These are phyloP conservation scores for Globisporangium middletonii DNA, from an alignment of 352 stramenopile species.

Conservation along the genomic window DNA sequence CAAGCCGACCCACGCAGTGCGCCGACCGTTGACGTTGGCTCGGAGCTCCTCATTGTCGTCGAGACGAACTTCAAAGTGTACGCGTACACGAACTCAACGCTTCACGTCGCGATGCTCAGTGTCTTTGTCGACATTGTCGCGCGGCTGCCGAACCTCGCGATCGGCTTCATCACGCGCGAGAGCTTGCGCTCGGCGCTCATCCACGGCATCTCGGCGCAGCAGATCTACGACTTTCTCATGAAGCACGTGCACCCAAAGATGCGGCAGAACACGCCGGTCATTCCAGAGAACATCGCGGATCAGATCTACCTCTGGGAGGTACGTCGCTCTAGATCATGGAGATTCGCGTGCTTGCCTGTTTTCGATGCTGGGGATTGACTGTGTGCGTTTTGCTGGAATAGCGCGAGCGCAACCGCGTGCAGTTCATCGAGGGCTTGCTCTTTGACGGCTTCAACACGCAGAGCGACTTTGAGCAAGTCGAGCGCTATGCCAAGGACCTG, in stretches of 20 bases:
- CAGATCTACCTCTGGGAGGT: slow-evolving; percentile 90
- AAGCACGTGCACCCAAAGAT: slow-evolving; percentile 85
- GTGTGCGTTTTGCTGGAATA: not conserved
- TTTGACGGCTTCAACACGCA: slow-evolving; percentile 85
- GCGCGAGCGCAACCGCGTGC: slow-evolving; percentile 84
- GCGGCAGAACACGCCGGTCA: slow-evolving; percentile 60
- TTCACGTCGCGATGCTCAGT: slow-evolving; percentile 91
- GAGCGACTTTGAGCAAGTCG: slow-evolving; percentile 79
- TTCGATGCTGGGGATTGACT: too few relatives aligned
- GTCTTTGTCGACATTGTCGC: slow-evolving; percentile 90
- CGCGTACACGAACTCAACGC: slow-evolving; percentile 84
- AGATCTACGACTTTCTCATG: slow-evolving; percentile 91
- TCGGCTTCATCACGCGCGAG: slow-evolving; percentile 88
- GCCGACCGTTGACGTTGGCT: slow-evolving; percentile 27
- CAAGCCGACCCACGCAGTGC: slow-evolving; percentile 32
- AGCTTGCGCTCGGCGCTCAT: slow-evolving; percentile 86
- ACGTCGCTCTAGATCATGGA: slow-evolving; percentile 8
- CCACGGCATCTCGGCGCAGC: slow-evolving; percentile 86
- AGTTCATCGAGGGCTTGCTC: slow-evolving; percentile 76
- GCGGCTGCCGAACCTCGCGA: slow-evolving; percentile 87
- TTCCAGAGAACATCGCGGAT: slow-evolving; percentile 88
- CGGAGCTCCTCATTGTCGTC: slow-evolving; percentile 66
- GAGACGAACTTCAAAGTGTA: slow-evolving; percentile 93
- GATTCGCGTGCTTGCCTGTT: too few relatives aligned
- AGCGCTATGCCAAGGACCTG: slow-evolving; percentile 51